These are phyloP conservation scores for Rhodotorula sp. DNA, from an alignment of 1,284 basidiomycete genomes.

Conservation along the genomic window DNA sequence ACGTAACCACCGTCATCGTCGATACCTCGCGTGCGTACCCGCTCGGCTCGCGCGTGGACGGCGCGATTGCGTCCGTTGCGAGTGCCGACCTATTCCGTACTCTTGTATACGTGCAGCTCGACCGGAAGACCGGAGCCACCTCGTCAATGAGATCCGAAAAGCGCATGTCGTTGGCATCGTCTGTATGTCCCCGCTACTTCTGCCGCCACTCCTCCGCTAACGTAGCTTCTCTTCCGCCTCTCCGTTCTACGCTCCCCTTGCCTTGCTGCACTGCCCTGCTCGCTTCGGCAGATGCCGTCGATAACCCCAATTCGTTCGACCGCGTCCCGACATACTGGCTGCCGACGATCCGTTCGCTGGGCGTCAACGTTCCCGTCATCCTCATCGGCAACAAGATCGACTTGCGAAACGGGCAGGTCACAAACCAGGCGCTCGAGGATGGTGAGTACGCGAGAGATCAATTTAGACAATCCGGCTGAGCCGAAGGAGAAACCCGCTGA, in stretches of 20 bases:
- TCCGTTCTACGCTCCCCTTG: background rate
- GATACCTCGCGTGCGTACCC: constrained; percentile 75
- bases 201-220: background rate
- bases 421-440: constrained; percentile 90
- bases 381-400: constrained; percentile 99
- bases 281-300: constrained; percentile 69
- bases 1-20: constrained; percentile 92
- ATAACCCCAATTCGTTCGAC: constrained; percentile 93
- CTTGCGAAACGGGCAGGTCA: constrained; percentile 84
- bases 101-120: constrained; percentile 58
- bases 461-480: too few species aligned
- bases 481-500: background rate
- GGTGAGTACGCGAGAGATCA: constrained; percentile 48
- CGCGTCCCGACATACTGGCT: constrained; percentile 98
- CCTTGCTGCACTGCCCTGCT: background rate
- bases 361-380: constrained; percentile 96
- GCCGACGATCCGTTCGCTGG: constrained; percentile 91
- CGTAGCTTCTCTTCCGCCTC: background rate
- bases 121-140: constrained; percentile 76
- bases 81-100: background rate
- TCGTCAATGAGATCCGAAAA: constrained; percentile 91
- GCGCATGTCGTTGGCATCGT: constrained; percentile 98
- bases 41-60: background rate
- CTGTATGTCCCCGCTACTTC: constrained; percentile 49
- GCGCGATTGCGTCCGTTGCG: too few species aligned